A percentile compares a stretch with the other conserved stretches of the same genome.
phyloP scores from a whole-genome alignment of 1,139 yeast genomes.

The Pneumocystis wakefieldiae region DNA sequence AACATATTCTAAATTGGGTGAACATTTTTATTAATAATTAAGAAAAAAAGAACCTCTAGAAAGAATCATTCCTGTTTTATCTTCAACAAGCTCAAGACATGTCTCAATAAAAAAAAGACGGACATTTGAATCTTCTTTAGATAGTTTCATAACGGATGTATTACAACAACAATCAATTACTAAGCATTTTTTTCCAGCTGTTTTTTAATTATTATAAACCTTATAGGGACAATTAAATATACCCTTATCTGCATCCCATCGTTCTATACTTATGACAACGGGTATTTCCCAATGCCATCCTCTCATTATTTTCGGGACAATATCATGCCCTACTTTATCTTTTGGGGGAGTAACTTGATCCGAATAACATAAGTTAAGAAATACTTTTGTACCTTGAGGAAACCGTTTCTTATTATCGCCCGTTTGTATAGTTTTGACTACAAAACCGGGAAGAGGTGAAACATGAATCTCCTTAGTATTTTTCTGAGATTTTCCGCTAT shows the following conservation, averaged over 20 bases:
- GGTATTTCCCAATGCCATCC: constrained; percentile 9
- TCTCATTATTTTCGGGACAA: background rate
- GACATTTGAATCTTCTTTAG: constrained; percentile 4
- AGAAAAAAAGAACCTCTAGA: constrained; percentile 10
- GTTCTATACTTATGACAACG: constrained; percentile 7
- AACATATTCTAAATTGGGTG: constrained; percentile 8
- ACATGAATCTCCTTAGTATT: constrained; percentile 4
- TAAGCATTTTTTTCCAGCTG: constrained; percentile 8
- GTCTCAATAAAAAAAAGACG: constrained; percentile 10
- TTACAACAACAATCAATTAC: constrained; percentile 11
- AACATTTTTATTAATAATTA: background rate
- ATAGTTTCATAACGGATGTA: constrained; percentile 5
- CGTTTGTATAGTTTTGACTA: constrained; percentile 9
- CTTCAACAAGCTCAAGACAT: constrained; percentile 10
- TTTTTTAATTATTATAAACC: background rate
- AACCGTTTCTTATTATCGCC: constrained; percentile 5
- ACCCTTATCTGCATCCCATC: constrained; percentile 8
- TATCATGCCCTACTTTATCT: background rate
- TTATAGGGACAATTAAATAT: background rate
- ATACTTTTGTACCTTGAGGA: constrained; percentile 12
- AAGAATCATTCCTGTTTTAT: constrained; percentile 5
- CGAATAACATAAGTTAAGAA: constrained; percentile 13
- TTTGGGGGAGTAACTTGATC: constrained; percentile 10
- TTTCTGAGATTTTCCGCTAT: background rate
- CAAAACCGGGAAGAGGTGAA: constrained; percentile 12